A percentile compares a stretch with the other conserved stretches of the same genome.
These are phyloP conservation scores for Nannochloris sp. DNA, from an alignment of 139 green algal genomes.

Conservation along the genomic window DNA sequence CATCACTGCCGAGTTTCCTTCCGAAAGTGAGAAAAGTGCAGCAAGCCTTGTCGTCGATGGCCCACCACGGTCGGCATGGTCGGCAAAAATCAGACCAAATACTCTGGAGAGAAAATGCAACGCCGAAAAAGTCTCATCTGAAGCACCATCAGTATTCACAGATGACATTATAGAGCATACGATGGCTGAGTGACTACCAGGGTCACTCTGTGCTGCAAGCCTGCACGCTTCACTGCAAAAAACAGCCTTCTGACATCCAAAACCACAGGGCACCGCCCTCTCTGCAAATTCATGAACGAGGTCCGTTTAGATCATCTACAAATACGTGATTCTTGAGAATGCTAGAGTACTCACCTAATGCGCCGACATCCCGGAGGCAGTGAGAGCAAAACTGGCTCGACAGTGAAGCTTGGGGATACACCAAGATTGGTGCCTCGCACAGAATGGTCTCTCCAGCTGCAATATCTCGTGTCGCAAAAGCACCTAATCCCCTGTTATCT, in stretches of 20 bases:
- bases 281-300: background rate
- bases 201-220: slow-evolving; percentile 16
- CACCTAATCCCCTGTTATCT: slow-evolving; percentile 3
- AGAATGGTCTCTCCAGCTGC: slow-evolving; percentile 19
- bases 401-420: slow-evolving; percentile 19
- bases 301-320: background rate
- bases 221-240: slow-evolving; percentile 20
- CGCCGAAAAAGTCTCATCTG: slow-evolving; percentile 17
- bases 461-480: background rate
- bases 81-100: slow-evolving; percentile 9
- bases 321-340: background rate
- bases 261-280: background rate
- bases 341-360: slow-evolving; percentile 7
- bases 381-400: slow-evolving; percentile 12
- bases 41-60: background rate
- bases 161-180: slow-evolving; percentile 18
- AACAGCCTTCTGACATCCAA: background rate
- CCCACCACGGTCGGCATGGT: background rate
- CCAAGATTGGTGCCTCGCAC: slow-evolving; percentile 10
- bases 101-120: slow-evolving; percentile 18
- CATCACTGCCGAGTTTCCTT: background rate
- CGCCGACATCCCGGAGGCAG: slow-evolving; percentile 8
- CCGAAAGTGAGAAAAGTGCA: background rate
- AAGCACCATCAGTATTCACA: slow-evolving; percentile 19
- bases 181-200: slow-evolving; percentile 19